Base-by-base conservation (phyloP, 768 basidiomycete species). In the Russula lepida region DNA sequence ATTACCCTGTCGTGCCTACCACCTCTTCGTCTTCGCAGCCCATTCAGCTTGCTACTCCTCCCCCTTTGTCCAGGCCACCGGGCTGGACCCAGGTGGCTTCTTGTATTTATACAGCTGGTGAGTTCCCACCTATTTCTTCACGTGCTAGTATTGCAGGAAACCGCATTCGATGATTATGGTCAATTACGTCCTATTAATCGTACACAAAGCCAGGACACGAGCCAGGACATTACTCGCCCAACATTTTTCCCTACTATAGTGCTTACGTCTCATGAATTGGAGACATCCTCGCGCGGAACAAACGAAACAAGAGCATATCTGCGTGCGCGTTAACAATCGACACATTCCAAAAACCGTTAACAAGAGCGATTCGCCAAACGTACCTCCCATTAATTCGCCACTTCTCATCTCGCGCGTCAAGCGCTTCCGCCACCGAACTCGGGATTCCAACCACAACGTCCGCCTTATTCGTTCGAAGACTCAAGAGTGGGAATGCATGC, bases 381-480 rank as follows among this genome's bases (percentile, higher is more conserved):
- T 68, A 94, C 89, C 84, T 84, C 60, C 93, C 93, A 69, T 83
- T 84, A 8, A 85, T 79, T 54, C 89, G 75, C 93, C 92, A 95
- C 60, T 82, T 84, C 68, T 82, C 81, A 6, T 77, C 85, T 49
- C 76, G 79, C 32, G 72, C 72, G 67, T 93, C 88, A 3, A 95
- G 74, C 53, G 77, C 74, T 62, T 88, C 85, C 0, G 83, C 91
- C 1, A 84, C 74, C 0, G 85, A 86, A 66, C 83, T 77, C 1
- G 79, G 74, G 3, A 99, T 78, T 0, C 92, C 95, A 27, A 91
- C 92, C 6, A 86, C 88, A 2, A 97, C 93, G 69, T 98, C 94
- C 0, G 95, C 95, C 72, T 99, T 99, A 77, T 88, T 92, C 1
- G 95, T 98, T 19, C 95, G 81, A 60, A 98, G 74, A 68, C 90